Conservation (phyloP, 1,284 basidiomycete species). For the Malassezia obtusa region DNA sequence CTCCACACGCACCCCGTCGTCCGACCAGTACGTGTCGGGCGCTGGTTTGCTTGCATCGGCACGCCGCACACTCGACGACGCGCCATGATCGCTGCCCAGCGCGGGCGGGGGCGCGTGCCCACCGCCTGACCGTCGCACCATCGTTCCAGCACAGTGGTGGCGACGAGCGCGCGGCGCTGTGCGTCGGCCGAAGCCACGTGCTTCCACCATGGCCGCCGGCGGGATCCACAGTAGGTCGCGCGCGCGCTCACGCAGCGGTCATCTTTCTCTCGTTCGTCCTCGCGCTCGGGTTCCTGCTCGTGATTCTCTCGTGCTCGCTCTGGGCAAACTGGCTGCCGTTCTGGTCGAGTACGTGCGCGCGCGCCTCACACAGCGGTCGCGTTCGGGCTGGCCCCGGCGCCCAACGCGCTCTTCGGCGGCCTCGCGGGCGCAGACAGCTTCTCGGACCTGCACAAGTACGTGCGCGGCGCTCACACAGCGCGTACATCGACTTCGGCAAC, state of each 20-base stretch:
- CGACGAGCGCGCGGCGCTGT: not conserved
- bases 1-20: slow-evolving; percentile 5
- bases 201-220: slow-evolving; percentile 1
- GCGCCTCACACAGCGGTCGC: slow-evolving; percentile 58
- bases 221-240: slow-evolving; percentile 13
- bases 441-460: slow-evolving; percentile 53
- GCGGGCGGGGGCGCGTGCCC: not conserved
- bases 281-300: slow-evolving; percentile 88
- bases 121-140: slow-evolving; percentile 1
- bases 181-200: slow-evolving; percentile 12
- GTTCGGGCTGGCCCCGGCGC: slow-evolving; percentile 88
- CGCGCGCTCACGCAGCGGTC: slow-evolving; percentile 25
- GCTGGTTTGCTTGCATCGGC: not conserved
- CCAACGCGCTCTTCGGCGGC: slow-evolving; percentile 65
- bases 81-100: not conserved
- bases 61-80: not conserved
- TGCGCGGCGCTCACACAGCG: slow-evolving; percentile 14
- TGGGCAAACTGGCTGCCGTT: slow-evolving; percentile 96
- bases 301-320: slow-evolving; percentile 93
- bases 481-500: slow-evolving; percentile 72
- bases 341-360: slow-evolving; percentile 72
- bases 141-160: not conserved
- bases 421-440: slow-evolving; percentile 54
- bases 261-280: slow-evolving; percentile 69
- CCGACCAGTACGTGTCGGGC: slow-evolving; percentile 10